These are phyloP conservation scores for Priceomyces medius DNA, from an alignment of 805 yeast species.

Conservation along the genomic window DNA sequence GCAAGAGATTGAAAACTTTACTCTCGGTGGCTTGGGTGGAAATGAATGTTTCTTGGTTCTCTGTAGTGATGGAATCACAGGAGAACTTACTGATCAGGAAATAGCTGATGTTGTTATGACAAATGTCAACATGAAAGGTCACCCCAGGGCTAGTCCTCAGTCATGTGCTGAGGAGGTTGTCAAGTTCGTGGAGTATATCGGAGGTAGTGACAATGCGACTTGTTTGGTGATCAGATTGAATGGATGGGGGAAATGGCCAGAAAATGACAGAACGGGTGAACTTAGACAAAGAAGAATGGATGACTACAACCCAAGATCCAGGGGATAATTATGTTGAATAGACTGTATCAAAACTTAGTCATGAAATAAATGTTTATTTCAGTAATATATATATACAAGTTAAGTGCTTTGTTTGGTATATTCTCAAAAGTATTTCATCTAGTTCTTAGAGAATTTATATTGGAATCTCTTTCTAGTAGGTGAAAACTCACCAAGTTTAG, in stretches of 20 bases:
- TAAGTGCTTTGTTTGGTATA: not conserved
- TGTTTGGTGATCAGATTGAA: conserved; percentile 73
- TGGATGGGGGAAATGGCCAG: conserved; percentile 96
- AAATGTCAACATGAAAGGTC: conserved; percentile 64
- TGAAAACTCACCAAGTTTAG: conserved; percentile 92
- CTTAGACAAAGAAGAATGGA: conserved; percentile 69
- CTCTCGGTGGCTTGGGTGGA: conserved; percentile 62
- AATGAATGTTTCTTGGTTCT: conserved; percentile 84
- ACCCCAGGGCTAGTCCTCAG: conserved; percentile 75
- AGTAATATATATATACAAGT: not conserved
- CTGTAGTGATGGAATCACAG: conserved; percentile 86
- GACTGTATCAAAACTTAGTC: not conserved
- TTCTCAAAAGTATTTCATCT: conserved; percentile 9
- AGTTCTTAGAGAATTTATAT: conserved; percentile 76
- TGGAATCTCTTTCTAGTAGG: conserved; percentile 87
- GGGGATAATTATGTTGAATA: conserved; percentile 1
- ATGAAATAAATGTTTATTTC: not conserved
- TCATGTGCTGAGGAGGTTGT: conserved; percentile 83
- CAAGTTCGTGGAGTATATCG: conserved; percentile 77
- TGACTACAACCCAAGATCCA: conserved; percentile 36
- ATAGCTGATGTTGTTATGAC: conserved; percentile 79
- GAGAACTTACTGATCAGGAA: conserved; percentile 83
- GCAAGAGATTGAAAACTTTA: conserved; percentile 33
- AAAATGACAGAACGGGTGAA: conserved; percentile 77
- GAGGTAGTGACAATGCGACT: conserved; percentile 96